A percentile compares a stretch with the other conserved stretches of the same genome.
Evolutionary conservation across 176 grass and related monocot genomes (phyloP).

Genomic region (Cenchrus fungigraminus): DNA sequence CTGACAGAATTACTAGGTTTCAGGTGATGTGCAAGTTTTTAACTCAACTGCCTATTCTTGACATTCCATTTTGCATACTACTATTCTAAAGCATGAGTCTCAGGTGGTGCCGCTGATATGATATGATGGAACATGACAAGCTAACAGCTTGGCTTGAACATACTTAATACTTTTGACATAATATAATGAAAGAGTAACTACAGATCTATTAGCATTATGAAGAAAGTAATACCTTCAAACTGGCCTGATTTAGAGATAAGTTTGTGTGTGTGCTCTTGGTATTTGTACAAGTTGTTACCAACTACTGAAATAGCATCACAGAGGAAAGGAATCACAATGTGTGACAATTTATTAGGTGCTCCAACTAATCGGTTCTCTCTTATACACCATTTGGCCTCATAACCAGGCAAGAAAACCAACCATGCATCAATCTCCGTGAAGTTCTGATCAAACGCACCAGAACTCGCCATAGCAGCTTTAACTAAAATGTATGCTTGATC

Average conservation of each 20-base stretch:
- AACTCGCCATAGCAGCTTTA: constrained; percentile 78
- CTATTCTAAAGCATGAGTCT: neutral
- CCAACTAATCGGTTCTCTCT: constrained; percentile 48
- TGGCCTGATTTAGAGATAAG: constrained; percentile 58
- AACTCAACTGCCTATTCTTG: constrained; percentile 1
- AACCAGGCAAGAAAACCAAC: constrained; percentile 80
- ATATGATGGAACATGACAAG: constrained; percentile 24
- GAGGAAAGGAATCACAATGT: constrained; percentile 81
- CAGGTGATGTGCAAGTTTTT: neutral
- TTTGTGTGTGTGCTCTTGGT: constrained; percentile 72
- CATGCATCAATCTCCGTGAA: constrained; percentile 82
- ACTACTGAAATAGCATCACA: constrained; percentile 88
- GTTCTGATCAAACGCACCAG: constrained; percentile 81
- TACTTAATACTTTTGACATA: neutral
- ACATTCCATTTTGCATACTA: constrained; percentile 5
- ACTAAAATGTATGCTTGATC: constrained; percentile 76
- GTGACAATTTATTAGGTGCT: constrained; percentile 58
- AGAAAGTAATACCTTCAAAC: constrained; percentile 63
- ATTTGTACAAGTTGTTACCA: constrained; percentile 90
- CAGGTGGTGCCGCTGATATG: constrained; percentile 11
- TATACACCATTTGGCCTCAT: constrained; percentile 29
- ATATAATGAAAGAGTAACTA: constrained; percentile 18
- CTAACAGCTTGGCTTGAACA: neutral
- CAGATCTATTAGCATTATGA: constrained; percentile 5
- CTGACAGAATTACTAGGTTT: constrained; percentile 25